Conservation (phyloP, 441 rosid genomes). For the Melastoma candidum region DNA sequence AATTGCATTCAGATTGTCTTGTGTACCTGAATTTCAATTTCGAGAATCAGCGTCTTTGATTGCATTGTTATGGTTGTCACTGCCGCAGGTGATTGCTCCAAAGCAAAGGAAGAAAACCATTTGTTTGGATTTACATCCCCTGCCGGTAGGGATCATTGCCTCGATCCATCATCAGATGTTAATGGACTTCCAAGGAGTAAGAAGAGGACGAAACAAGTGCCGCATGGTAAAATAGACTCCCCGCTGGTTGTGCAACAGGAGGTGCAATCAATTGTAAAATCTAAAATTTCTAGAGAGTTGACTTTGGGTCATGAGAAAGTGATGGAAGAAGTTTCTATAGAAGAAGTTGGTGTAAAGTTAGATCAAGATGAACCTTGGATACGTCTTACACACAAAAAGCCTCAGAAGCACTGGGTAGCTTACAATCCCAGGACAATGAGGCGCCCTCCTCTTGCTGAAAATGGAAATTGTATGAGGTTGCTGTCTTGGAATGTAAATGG, state of each 20-base stretch:
- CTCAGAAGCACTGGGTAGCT: conserved; percentile 73
- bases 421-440: conserved; percentile 82
- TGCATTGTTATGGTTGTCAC: conserved; percentile 9
- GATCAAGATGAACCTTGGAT: conserved; percentile 75
- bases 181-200: conserved; percentile 23
- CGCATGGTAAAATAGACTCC: conserved; percentile 21
- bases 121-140: conserved; percentile 15
- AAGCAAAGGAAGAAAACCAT: conserved; percentile 20
- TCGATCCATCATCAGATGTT: conserved; percentile 23
- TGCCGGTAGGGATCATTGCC: conserved; percentile 16
- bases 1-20: neutral
- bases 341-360: conserved; percentile 17
- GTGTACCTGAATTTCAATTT: neutral
- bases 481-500: conserved; percentile 98
- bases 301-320: conserved; percentile 19
- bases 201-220: conserved; percentile 30
- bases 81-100: conserved; percentile 38
- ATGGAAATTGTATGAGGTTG: conserved; percentile 41
- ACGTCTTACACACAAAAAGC: conserved; percentile 81
- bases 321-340: conserved; percentile 20
- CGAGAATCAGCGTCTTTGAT: conserved; percentile 3
- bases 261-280: conserved; percentile 24
- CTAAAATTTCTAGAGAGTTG: conserved; percentile 25
- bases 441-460: conserved; percentile 39
- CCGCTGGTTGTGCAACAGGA: conserved; percentile 18